Evolutionary conservation across 176 grass and related monocot genomes (phyloP), one percentile per base, ranked within the genome.

Genomic region (Thinopyrum elongatum): DNA sequence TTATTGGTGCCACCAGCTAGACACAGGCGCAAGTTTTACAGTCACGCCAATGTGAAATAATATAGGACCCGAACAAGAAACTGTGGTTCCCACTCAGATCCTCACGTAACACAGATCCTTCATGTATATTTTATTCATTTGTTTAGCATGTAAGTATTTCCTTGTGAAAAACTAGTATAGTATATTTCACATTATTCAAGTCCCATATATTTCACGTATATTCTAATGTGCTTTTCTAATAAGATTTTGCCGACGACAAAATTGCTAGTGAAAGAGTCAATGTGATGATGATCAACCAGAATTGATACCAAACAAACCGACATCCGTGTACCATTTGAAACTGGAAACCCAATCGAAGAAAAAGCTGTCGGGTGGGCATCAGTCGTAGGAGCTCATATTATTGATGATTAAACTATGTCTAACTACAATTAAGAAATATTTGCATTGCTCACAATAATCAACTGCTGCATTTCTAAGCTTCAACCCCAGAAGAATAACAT

Each of bases 381-480:
- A 10, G 3, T n/a, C 17, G 7, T 65, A 73, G 27, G 49, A 74
- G 17, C 39, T 23, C 21, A 41, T 19, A 79, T 66, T 33, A 79
- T 23, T 72, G 10, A 46, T 66, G 16, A 76, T 68, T 81, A 75
- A 57, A 73, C n/a, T 35, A 47, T 55, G 33, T 55, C 30, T 65
- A 51, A 68, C 44, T 69, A n/a, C 61, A 85, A 9, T 36, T 28
- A 39, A 57, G 51, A 78, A 46, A 76, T n/a, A 33, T 31, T 41
- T 42, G 31, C 33, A 89, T 58, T 68, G 34, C 34, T 69, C n/a
- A 29, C 31, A 23, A 58, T 21, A 69, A 68, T 23, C 10, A 31
- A 59, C 23, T 44, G 33, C 33, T 69, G 10, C 14, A 22, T 82
- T 87, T 80, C 70, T 75, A 58, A 87, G 31, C 44, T 67, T 82